Conservation (phyloP, 116 monocot species). For the Zostera marina region DNA sequence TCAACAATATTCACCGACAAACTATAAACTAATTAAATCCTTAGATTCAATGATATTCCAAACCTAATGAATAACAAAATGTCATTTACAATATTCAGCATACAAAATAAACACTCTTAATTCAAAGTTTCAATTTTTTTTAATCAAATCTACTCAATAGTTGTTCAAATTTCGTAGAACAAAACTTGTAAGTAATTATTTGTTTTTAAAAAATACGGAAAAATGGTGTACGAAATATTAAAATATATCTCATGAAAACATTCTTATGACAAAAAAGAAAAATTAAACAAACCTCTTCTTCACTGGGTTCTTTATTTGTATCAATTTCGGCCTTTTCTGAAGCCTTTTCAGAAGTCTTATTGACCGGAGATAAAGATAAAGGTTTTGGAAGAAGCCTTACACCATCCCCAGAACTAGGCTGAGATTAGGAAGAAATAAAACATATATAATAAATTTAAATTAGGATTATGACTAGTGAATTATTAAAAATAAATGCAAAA, state of each 20-base stretch:
- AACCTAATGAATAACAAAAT: too few species aligned
- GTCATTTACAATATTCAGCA: too few species aligned
- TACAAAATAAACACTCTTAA: too few species aligned
- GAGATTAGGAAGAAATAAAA: not conserved
- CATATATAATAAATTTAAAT: not conserved
- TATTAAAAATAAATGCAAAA: too few species aligned
- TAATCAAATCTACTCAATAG: too few species aligned
- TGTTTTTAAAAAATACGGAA: not conserved
- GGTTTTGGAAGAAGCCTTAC: conserved; percentile 7
- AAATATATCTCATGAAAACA: not conserved
- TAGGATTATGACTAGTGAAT: too few species aligned
- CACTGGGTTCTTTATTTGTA: conserved; percentile 25
- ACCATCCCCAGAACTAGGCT: conserved; percentile 5
- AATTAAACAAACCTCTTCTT: not conserved
- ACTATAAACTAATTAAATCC: too few species aligned
- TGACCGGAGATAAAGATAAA: conserved; percentile 3
- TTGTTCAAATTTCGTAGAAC: too few species aligned
- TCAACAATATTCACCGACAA: too few species aligned
- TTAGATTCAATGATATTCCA: too few species aligned
- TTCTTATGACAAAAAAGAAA: not conserved
- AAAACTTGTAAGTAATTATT: not conserved
- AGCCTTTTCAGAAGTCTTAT: conserved; percentile 2
- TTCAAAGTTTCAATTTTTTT: too few species aligned
- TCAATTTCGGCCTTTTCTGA: conserved; percentile 13
- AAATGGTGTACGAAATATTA: not conserved